Conservation (phyloP, 2,329 filamentous ascomycete species). For the Neospermospora avenae region DNA sequence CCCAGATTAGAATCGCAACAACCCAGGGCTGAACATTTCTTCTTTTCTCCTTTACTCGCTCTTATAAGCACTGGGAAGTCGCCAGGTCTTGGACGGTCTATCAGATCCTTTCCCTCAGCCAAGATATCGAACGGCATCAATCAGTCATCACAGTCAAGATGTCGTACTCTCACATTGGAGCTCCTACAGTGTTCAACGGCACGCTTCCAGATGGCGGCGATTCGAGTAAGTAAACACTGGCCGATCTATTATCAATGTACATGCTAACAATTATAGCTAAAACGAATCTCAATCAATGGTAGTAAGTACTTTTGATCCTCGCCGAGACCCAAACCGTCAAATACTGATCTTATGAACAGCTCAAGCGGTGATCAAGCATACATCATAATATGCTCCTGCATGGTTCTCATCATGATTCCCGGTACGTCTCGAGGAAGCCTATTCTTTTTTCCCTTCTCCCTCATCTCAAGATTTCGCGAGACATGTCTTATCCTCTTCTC, state of each 20-base stretch:
- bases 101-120: neutral
- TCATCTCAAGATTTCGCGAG: no score
- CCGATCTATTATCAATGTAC: neutral
- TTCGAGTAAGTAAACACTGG: slow-evolving; percentile 29
- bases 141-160: neutral
- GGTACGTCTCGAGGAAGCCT: no score
- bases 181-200: slow-evolving; percentile 59
- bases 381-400: slow-evolving; percentile 83
- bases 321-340: no score
- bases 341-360: no score
- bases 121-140: neutral
- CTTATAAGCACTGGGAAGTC: neutral
- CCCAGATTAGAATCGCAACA: neutral
- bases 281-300: slow-evolving; percentile 95
- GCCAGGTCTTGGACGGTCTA: neutral
- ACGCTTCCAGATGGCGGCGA: slow-evolving; percentile 41
- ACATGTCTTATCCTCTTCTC: no score
- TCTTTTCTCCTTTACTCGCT: neutral
- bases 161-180: slow-evolving; percentile 40
- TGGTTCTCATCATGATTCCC: slow-evolving; percentile 94
- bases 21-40: neutral
- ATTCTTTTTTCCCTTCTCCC: no score
- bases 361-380: slow-evolving; percentile 82
- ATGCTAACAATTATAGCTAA: slow-evolving; percentile 43
- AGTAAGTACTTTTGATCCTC: slow-evolving; percentile 42